Base-by-base conservation (phyloP, 306 rosid genomes). In the Vigna reflexopilosa region DNA sequence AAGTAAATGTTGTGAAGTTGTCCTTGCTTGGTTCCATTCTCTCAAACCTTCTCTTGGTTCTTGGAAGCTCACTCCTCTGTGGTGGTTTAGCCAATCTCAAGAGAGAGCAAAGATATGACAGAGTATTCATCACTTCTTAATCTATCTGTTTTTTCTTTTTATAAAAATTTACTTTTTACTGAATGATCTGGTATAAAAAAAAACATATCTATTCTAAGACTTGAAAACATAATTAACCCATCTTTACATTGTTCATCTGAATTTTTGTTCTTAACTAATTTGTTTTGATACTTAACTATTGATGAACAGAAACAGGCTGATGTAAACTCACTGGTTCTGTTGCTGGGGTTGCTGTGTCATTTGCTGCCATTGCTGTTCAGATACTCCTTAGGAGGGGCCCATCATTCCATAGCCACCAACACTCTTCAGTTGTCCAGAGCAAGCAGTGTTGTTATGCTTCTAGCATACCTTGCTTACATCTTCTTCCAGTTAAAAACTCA, bases 401-500 rank as follows among this genome's bases (percentile, higher is more conserved):
- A 67, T 73, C 47, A 24, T 67, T 67, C 77, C 28, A 42, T 87
- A 8, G 87, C 64, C 7, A 77, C 54, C n/a, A 13, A 56, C 7
- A 90, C 92, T 28, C 98, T 94, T 58, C 90, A 86, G 14, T 72
- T 95, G 78, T 94, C 98, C 63, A 87, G 98, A 86, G 97, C 95
- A 58, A 84, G 97, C 86, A 89, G 98, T 67, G 34, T 92, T 70
- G 83, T 92, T 4, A 92, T 94, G 98, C 93, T 94, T 67, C 30
- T 89, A 1, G 98, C 95, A 11, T 94, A 94, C 69, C 45, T 84
- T 71, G 90, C 93, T 10, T 94, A 90, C 70, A 77, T 94, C 64
- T 73, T 92, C 83, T 94, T 94, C 89, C 98, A 94, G 66, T 73
- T 94, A 55, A 92, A 89, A 89, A 94, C 98, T 30, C 98, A 94